Evolutionary conservation across 1,139 yeast species (phyloP).

Genomic region (Meyerozyma carpophila): DNA sequence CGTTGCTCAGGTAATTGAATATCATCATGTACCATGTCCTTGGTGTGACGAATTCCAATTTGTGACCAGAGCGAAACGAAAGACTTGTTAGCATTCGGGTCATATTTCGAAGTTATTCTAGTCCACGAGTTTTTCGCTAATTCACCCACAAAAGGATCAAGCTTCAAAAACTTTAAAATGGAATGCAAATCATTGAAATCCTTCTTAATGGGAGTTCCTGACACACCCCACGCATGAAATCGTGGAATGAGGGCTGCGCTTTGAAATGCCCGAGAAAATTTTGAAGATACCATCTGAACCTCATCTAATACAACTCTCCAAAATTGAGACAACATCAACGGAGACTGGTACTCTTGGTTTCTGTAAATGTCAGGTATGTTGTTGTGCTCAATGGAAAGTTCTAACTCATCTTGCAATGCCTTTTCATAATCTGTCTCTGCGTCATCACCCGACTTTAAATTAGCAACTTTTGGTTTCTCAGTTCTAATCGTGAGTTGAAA

Average conservation of each 20-base stretch:
- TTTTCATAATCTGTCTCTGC: constrained; percentile 30
- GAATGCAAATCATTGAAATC: constrained; percentile 65
- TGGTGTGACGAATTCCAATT: constrained; percentile 73
- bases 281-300: constrained; percentile 85
- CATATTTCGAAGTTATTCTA: constrained; percentile 12
- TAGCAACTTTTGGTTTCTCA: constrained; percentile 27
- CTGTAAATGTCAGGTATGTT: constrained; percentile 20
- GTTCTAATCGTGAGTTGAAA: constrained; percentile 25
- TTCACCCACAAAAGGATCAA: constrained; percentile 54
- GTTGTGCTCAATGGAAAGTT: constrained; percentile 28
- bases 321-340: constrained; percentile 77
- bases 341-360: constrained; percentile 61
- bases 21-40: constrained; percentile 73
- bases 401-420: constrained; percentile 33
- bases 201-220: constrained; percentile 85
- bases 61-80: constrained; percentile 43
- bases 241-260: constrained; percentile 79
- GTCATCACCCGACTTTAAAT: constrained; percentile 18
- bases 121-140: constrained; percentile 39
- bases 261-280: constrained; percentile 69
- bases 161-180: constrained; percentile 58
- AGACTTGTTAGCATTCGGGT: constrained; percentile 23
- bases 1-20: constrained; percentile 73
- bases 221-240: constrained; percentile 92
- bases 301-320: constrained; percentile 91